Conservation (phyloP, 164 flowering plant genomes). For the Taxillus chinensis region DNA sequence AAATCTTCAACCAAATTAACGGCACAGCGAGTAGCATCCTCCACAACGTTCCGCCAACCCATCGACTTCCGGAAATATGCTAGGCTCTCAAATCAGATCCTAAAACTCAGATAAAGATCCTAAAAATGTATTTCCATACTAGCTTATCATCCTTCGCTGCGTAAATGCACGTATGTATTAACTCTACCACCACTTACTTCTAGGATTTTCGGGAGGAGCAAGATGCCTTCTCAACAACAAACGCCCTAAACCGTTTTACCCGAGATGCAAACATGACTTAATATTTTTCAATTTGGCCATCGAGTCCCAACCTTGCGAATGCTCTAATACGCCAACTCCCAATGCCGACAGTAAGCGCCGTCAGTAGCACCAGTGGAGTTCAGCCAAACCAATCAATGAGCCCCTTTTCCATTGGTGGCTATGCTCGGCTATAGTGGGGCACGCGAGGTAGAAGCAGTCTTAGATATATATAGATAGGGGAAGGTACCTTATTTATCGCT, state of each 20-base stretch:
- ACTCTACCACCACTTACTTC: conserved; percentile 35
- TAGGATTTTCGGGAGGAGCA: conserved; percentile 42
- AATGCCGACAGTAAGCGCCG: conserved; percentile 28
- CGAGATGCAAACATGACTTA: conserved; percentile 50
- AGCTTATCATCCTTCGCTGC: conserved; percentile 44
- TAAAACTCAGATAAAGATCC: too few species aligned
- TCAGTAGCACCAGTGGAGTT: conserved; percentile 60
- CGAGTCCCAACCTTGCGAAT: conserved; percentile 37
- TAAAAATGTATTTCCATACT: conserved; percentile 28
- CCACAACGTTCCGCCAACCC: conserved; percentile 32
- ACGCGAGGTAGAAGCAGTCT: conserved; percentile 59
- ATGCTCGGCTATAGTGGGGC: conserved; percentile 32
- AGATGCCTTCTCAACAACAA: conserved; percentile 40
- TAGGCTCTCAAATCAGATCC: conserved; percentile 37
- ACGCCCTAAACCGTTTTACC: conserved; percentile 32
- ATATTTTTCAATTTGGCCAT: conserved; percentile 45
- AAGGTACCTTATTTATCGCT: too few species aligned
- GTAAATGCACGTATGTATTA: conserved; percentile 54
- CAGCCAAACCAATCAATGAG: conserved; percentile 54
- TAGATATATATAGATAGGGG: conserved; percentile 42
- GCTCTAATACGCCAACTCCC: conserved; percentile 40
- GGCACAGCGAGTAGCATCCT: conserved; percentile 34
- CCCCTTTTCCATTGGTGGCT: conserved; percentile 29
- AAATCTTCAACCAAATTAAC: conserved; percentile 42
- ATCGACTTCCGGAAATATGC: conserved; percentile 51